These are phyloP conservation scores for Ammopiptanthus mongolicus DNA, from an alignment of 306 rosid species.

Conservation along the genomic window DNA sequence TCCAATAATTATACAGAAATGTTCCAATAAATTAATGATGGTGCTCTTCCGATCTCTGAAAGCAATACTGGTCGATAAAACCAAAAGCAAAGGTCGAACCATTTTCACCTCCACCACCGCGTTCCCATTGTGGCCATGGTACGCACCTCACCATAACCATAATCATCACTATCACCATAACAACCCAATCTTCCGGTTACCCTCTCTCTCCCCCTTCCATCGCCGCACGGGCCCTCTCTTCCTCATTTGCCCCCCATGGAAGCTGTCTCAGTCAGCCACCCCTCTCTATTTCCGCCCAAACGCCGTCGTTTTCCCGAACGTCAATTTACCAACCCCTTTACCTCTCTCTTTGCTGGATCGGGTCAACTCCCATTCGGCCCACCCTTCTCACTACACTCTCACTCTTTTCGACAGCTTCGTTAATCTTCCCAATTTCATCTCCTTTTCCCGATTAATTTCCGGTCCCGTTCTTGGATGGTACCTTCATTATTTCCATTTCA, in stretches of 20 bases:
- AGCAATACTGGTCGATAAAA: slow-evolving; percentile 15
- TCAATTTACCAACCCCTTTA: slow-evolving; percentile 42
- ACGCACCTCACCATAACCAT: slow-evolving; percentile 9
- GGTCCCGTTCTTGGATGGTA: slow-evolving; percentile 96
- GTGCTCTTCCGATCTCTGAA: slow-evolving; percentile 49
- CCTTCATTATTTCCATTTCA: background rate
- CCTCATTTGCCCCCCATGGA: slow-evolving; percentile 79
- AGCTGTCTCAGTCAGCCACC: slow-evolving; percentile 88
- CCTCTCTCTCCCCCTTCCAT: slow-evolving; percentile 36
- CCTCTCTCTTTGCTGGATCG: slow-evolving; percentile 45
- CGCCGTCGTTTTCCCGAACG: slow-evolving; percentile 50
- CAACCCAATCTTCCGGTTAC: slow-evolving; percentile 32
- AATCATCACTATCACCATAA: background rate
- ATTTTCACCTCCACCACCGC: slow-evolving; percentile 44
- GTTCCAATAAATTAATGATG: slow-evolving; percentile 40
- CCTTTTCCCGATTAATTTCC: slow-evolving; percentile 58
- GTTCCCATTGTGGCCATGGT: slow-evolving; percentile 22
- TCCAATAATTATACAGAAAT: background rate
- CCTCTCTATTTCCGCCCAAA: slow-evolving; percentile 59
- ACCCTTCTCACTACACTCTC: background rate
- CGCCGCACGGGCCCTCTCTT: slow-evolving; percentile 79
- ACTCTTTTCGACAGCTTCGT: slow-evolving; percentile 41
- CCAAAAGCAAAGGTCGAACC: slow-evolving; percentile 27
- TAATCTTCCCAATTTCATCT: slow-evolving; percentile 74
- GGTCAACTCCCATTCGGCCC: slow-evolving; percentile 20